Evolutionary conservation across 169 alveolate genomes (phyloP).

Genomic region (Eimeria sp.): DNA sequence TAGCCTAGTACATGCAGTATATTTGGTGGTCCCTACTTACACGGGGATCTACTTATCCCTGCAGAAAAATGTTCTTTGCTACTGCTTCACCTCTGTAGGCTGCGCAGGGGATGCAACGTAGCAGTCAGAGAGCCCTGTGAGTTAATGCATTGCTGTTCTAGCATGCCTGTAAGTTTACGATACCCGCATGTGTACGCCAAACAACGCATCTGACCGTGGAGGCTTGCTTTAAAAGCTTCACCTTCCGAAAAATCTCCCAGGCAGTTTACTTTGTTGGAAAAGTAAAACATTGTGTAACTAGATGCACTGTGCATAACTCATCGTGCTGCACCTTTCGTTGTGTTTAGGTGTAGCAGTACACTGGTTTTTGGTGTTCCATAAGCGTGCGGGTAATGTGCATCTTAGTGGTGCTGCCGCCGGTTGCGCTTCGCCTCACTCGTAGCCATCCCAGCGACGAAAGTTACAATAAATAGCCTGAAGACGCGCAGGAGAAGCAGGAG

Average conservation of each 20-base stretch:
- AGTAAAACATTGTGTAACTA: neutral
- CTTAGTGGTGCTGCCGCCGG: neutral
- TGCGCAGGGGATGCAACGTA: neutral
- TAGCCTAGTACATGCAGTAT: neutral
- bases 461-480: constrained; percentile 52
- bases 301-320: neutral
- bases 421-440: neutral
- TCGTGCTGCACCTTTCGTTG: neutral
- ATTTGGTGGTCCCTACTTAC: neutral
- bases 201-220: neutral
- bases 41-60: neutral
- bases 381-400: neutral
- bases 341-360: neutral
- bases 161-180: neutral
- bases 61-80: neutral
- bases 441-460: constrained; percentile 56
- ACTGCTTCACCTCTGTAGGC: neutral
- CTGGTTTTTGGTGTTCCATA: neutral
- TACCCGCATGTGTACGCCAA: neutral
- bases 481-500: neutral
- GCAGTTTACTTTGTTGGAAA: neutral
- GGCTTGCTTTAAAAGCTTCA: neutral
- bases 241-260: neutral
- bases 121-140: neutral
- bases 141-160: neutral